Percentiles rank a stretch among this genome's conserved stretches.
Conservation (phyloP, 768 basidiomycete genomes). For the Hirschioporus abietinus region DNA sequence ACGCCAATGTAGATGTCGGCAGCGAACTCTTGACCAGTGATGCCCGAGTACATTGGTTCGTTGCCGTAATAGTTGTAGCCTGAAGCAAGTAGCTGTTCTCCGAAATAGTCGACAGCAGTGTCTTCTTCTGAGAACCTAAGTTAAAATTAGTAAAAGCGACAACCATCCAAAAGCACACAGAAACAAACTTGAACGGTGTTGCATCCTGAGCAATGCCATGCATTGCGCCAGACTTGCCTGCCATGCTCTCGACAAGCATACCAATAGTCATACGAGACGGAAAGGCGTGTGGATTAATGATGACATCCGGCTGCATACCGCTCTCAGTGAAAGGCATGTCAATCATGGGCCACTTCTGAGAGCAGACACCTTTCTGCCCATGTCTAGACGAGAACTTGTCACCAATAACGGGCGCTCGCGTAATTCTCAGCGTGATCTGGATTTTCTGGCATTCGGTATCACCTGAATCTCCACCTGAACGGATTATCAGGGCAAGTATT, state of each 20-base stretch:
- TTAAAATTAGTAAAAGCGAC: conserved; percentile 14
- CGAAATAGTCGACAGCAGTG: conserved; percentile 97
- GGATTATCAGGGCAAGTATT: conserved; percentile 2
- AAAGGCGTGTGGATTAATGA: conserved; percentile 99
- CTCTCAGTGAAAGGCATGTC: conserved; percentile 99
- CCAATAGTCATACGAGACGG: conserved; percentile 99
- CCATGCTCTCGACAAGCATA: conserved; percentile 99
- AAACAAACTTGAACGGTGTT: conserved; percentile 88
- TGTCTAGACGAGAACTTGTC: conserved; percentile 99
- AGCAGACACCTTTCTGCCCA: conserved; percentile 99
- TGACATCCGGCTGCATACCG: conserved; percentile 98
- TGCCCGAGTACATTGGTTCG: conserved; percentile 99
- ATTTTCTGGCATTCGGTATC: conserved; percentile 89
- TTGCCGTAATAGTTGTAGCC: conserved; percentile 99
- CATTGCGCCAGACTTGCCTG: conserved; percentile 98
- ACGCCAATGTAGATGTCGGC: conserved; percentile 99
- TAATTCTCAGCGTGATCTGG: conserved; percentile 88
- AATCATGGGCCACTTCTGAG: conserved; percentile 96
- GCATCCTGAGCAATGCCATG: conserved; percentile 98
- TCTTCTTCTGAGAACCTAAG: conserved; percentile 90
- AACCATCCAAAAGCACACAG: conserved; percentile 4
- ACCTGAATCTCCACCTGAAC: conserved; percentile 74
- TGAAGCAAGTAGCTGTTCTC: conserved; percentile 85
- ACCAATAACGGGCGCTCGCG: conserved; percentile 94
- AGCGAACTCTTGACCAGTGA: conserved; percentile 96